Conservation (phyloP, 208 protist species). For the Leishmania turanica region DNA sequence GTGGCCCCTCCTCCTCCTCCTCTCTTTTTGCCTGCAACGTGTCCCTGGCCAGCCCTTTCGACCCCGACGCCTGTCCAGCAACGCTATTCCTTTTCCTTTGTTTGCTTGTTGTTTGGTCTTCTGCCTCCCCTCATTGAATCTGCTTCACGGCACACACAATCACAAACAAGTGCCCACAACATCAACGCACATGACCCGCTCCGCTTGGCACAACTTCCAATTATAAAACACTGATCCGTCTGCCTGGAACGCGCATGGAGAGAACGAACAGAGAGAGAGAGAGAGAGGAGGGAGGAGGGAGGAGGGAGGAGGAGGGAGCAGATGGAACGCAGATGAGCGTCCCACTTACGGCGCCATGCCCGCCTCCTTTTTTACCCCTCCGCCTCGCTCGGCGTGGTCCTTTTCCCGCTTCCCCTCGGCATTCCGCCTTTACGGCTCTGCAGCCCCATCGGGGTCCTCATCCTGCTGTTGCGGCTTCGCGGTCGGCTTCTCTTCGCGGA, state of each 20-base stretch:
- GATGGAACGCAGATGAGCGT: not conserved
- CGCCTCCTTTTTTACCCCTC: not conserved
- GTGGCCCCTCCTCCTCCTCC: not conserved
- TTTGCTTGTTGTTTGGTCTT: too few relatives aligned
- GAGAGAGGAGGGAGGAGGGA: not conserved
- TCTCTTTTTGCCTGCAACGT: not conserved
- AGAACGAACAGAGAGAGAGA: not conserved
- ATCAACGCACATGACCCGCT: not conserved
- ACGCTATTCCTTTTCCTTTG: not conserved
- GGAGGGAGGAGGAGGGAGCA: not conserved
- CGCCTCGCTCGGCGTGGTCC: not conserved
- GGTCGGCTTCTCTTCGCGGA: constrained; percentile 66
- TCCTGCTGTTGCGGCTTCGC: constrained; percentile 57
- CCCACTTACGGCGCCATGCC: not conserved
- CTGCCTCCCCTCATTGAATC: not conserved
- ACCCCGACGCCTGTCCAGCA: not conserved
- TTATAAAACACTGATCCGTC: not conserved
- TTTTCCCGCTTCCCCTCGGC: constrained; percentile 11
- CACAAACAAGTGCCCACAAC: not conserved
- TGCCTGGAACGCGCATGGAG: not conserved
- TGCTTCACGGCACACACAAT: not conserved
- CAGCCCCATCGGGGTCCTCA: constrained; percentile 62
- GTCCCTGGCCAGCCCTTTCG: not conserved
- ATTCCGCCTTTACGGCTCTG: constrained; percentile 23
- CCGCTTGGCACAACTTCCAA: not conserved